Percentiles rank a stretch among this genome's conserved stretches.
phyloP scores from a whole-genome alignment of 2,329 filamentous ascomycete species.

The Botrytis galanthina region DNA sequence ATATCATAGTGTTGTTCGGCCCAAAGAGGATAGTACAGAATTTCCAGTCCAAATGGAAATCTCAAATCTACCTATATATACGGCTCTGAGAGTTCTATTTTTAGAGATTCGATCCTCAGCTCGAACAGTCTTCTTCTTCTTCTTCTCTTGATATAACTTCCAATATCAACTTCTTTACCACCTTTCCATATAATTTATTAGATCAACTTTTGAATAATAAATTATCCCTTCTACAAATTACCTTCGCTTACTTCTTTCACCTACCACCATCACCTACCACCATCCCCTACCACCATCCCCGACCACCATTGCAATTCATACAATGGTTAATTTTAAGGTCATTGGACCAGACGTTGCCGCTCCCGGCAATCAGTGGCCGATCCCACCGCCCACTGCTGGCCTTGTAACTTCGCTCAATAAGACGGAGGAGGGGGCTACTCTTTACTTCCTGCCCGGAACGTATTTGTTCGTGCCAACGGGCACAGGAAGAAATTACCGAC shows the following conservation, averaged over 20 bases:
- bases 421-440: neutral
- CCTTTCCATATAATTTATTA: neutral
- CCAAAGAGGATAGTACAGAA: neutral
- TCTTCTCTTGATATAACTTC: neutral
- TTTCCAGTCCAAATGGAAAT: neutral
- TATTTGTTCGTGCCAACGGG: neutral
- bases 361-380: neutral
- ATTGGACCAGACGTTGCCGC: neutral
- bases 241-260: neutral
- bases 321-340: rapidly evolving
- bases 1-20: neutral
- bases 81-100: too few species aligned
- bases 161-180: neutral
- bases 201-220: neutral
- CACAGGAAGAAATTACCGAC: neutral
- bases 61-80: neutral
- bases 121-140: neutral
- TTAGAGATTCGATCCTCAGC: too few species aligned
- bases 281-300: too few species aligned
- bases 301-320: neutral
- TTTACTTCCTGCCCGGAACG: neutral
- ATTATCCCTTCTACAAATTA: neutral
- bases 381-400: neutral
- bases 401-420: rapidly evolving
- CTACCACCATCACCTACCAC: too few species aligned